Percentiles rank a stretch among this genome's conserved stretches.
Conservation (phyloP, 371 early-diverging fungal species). For the Syncephalis plumigaleata region DNA sequence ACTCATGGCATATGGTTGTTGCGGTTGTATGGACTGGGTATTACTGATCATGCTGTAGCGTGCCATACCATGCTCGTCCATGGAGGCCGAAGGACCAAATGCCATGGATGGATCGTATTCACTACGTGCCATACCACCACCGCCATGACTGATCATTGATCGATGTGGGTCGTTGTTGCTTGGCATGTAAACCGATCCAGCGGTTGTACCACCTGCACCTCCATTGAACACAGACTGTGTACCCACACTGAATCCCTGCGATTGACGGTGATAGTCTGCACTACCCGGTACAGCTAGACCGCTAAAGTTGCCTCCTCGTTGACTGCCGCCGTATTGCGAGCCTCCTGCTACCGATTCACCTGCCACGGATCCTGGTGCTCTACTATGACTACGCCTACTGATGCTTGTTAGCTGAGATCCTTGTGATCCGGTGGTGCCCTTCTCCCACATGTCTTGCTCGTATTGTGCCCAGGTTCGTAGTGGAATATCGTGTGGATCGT, state of each 20-base stretch:
- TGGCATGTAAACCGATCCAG: too few species aligned
- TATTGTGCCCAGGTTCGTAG: constrained; percentile 50
- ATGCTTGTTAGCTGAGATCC: constrained; percentile 17
- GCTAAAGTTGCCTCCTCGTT: background rate
- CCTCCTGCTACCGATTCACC: background rate
- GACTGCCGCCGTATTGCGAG: background rate
- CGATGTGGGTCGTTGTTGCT: too few species aligned
- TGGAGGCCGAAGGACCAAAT: constrained; percentile 1
- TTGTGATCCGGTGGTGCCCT: constrained; percentile 6
- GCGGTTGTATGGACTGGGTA: background rate
- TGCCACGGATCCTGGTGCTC: background rate
- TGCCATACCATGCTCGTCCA: constrained; percentile 1
- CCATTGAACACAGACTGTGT: too few species aligned
- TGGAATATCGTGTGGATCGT: constrained; percentile 47
- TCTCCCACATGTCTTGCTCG: constrained; percentile 33
- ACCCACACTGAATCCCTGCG: background rate
- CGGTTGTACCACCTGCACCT: too few species aligned
- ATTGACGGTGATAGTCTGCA: background rate
- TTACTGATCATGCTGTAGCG: background rate
- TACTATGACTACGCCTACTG: constrained; percentile 1
- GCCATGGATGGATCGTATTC: background rate
- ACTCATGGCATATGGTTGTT: background rate
- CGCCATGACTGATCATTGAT: background rate
- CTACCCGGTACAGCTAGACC: background rate
- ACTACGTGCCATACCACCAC: background rate